Percentiles rank a stretch among this genome's conserved stretches.
These are phyloP conservation scores for Populus hybrid DNA, from an alignment of 441 rosid genomes.

Conservation along the genomic window DNA sequence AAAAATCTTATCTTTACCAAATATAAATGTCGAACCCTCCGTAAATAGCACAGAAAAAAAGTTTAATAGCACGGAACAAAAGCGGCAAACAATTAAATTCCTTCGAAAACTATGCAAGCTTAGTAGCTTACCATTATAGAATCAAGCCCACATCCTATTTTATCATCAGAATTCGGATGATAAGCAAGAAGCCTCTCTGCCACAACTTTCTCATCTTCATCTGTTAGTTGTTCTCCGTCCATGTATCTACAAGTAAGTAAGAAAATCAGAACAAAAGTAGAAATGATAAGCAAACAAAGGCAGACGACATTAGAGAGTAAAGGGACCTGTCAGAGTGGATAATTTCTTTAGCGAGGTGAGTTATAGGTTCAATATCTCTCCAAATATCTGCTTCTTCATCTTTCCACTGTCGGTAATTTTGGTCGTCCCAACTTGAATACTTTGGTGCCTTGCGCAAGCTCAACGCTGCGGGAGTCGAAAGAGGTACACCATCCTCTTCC, in stretches of 20 bases:
- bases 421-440: constrained; percentile 45
- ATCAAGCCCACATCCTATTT: constrained; percentile 80
- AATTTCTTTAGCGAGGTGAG: constrained; percentile 59
- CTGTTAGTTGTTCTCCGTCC: constrained; percentile 61
- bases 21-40: neutral
- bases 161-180: constrained; percentile 79
- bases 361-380: constrained; percentile 50
- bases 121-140: constrained; percentile 58
- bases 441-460: constrained; percentile 34
- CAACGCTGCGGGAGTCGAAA: constrained; percentile 13
- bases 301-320: neutral
- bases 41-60: neutral
- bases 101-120: neutral
- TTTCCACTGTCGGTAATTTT: constrained; percentile 71
- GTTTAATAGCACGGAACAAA: neutral
- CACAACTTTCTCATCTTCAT: constrained; percentile 57
- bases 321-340: constrained; percentile 68
- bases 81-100: neutral
- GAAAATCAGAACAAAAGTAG: neutral
- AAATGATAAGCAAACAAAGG: neutral
- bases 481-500: constrained; percentile 33
- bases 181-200: constrained; percentile 64
- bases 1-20: neutral
- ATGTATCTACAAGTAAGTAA: constrained; percentile 43
- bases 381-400: constrained; percentile 69